Conservation (phyloP, 768 basidiomycete species). For the Termitomyces sp. region DNA sequence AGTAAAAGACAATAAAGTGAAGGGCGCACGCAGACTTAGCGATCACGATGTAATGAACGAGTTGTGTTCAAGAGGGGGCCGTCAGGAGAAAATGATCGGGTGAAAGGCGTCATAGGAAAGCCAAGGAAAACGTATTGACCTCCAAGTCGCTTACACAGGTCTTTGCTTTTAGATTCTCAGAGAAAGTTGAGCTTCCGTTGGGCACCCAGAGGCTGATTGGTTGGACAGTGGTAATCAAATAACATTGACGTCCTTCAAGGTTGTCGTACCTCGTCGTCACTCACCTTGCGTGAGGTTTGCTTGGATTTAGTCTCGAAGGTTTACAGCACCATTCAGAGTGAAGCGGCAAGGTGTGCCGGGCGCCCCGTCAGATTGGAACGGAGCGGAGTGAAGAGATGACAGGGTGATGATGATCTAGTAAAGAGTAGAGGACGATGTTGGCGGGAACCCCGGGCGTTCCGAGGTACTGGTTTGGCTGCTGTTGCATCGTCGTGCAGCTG, state of each 20-base stretch:
- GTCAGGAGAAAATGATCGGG: background rate
- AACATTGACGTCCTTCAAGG: background rate
- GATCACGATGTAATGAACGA: background rate
- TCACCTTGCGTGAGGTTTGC: no score
- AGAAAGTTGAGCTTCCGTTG: background rate
- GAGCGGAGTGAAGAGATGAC: background rate
- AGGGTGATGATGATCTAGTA: background rate
- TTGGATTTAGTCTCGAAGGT: background rate
- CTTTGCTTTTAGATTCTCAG: background rate
- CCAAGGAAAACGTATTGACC: background rate
- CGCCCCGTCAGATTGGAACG: background rate
- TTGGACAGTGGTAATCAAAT: background rate
- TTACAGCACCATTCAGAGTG: background rate
- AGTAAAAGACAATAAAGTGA: background rate
- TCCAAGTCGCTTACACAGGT: background rate
- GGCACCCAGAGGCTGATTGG: background rate
- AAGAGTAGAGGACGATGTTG: background rate
- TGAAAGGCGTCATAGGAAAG: background rate
- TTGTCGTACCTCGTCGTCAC: background rate
- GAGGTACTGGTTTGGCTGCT: background rate
- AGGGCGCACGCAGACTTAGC: background rate
- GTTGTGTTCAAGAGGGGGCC: background rate
- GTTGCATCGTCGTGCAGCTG: background rate
- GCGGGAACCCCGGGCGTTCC: background rate
- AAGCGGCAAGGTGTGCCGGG: background rate